A percentile compares a stretch with the other conserved stretches of the same genome.
phyloP scores from a whole-genome alignment of 2,329 filamentous ascomycete genomes.

The Aspergillus luchuensis region DNA sequence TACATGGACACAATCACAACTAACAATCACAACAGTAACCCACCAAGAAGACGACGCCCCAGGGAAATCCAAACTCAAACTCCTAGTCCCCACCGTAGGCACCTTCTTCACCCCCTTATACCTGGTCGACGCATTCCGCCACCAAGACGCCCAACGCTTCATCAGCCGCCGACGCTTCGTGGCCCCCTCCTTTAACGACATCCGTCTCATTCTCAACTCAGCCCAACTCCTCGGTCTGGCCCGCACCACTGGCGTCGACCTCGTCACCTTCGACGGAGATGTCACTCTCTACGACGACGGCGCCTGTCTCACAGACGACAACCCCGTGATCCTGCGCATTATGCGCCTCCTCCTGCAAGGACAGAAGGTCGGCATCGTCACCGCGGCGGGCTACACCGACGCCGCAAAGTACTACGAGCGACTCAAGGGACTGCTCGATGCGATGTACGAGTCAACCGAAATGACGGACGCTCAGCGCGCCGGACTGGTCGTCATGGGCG shows the following conservation, averaged over 20 bases:
- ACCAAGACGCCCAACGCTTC: slow-evolving; percentile 80
- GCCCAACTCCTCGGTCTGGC: slow-evolving; percentile 93
- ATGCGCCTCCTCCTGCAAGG: slow-evolving; percentile 72
- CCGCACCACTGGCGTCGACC: slow-evolving; percentile 68
- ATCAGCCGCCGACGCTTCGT: slow-evolving; percentile 93
- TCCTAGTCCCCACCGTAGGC: slow-evolving; percentile 89
- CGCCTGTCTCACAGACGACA: slow-evolving; percentile 71
- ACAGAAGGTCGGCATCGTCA: slow-evolving; percentile 91
- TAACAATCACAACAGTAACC: slow-evolving; percentile 58
- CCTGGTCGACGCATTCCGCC: slow-evolving; percentile 86
- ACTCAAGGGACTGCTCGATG: slow-evolving; percentile 82
- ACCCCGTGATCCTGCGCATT: slow-evolving; percentile 72
- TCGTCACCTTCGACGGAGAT: slow-evolving; percentile 96
- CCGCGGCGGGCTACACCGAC: slow-evolving; percentile 91
- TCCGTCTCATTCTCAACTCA: slow-evolving; percentile 89
- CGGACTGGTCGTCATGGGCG: slow-evolving; percentile 88
- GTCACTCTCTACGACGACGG: slow-evolving; percentile 95
- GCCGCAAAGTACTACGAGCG: slow-evolving; percentile 83
- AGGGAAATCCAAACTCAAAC: slow-evolving; percentile 83
- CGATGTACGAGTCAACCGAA: slow-evolving; percentile 63
- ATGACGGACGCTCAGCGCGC: slow-evolving; percentile 69
- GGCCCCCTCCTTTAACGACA: slow-evolving; percentile 94
- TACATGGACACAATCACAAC: slow-evolving; percentile 3
- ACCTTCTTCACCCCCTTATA: slow-evolving; percentile 88
- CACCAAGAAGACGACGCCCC: slow-evolving; percentile 67